Base-by-base conservation (phyloP, 2,329 filamentous ascomycete genomes). In the Microsporum canis region DNA sequence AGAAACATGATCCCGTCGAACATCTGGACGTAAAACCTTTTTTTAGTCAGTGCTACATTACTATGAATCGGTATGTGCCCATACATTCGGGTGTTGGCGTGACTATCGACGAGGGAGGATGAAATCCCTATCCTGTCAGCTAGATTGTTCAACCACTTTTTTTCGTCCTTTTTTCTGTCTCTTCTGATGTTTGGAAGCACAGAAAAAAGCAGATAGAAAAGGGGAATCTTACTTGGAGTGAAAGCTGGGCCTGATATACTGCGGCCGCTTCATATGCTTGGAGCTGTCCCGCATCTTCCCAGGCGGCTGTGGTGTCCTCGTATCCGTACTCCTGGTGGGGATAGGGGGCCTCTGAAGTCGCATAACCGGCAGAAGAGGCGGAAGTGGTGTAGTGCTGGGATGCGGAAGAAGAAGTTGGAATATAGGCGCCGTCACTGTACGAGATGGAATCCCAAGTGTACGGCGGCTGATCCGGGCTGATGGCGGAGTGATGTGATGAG, bases 221-320 rank as follows among this genome's bases (percentile, higher is more conserved):
- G 47, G 17, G 34, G 34, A 31, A 57, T 34, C 63, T 59, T 62
- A 65, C 63, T 45, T 60, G 61, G 23, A 62, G 38, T 31, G 36
- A 38, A 23, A 59, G 17, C 38, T 65, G 60, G 23, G 59, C 27
- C 33, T 61, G 41, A 14, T 61, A 60, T 27, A 45, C 33, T 3
- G 33, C 60, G 5, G 58, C 58, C n/a, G 57, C 27, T n/a, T 53
- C 34, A 53, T 62, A 59, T 12, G 49, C 4, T 17, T 62, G 60
- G 34, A 59, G n/a, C 17, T 57, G 55, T n/a, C 6, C 17, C 2
- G 36, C 10, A 27, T 57, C 55, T n/a, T 57, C 12, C 36, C 55
- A 57, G 23, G 17, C 17, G 10, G 38, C 10, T 5, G 7, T n/a
- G 31, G 55, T 39, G 23, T 57, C 55, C 17, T 57, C 55, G 17